Base-by-base conservation (phyloP, 225 moss, liverwort and hornwort species). In the Physcomitrellopsis africana region DNA sequence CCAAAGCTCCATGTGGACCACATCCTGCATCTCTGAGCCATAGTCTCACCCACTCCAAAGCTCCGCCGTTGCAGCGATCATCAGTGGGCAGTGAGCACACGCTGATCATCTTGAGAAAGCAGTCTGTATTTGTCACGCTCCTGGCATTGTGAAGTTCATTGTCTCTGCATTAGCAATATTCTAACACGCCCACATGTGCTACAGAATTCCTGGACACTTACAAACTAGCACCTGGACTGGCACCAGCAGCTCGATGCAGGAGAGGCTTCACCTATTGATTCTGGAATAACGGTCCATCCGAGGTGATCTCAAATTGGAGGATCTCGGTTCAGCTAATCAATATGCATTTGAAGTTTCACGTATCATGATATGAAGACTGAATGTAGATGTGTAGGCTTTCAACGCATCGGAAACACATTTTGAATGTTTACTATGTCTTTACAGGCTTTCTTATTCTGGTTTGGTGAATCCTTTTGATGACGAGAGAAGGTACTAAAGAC, bases 241-340 rank as follows among this genome's bases (percentile, higher is more conserved):
- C 80, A 63, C 68, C 76, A 0, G 81, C 46, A 68, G 77, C 55
- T 77, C 80, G 77, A 80, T 81, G 77, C 72, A 81, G 55, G 77
- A 75, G 78, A 86, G 83, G 78, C 64, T 72, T 86, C 78, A 81
- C 80, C 83, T 83, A 81, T 78, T 75, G 66, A 78, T 72, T 79
- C 73, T 82, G 41, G 75, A 78, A 83, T 75, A 78, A 76, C 29
- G 37, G 49, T 32, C 47, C 26, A 76, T 77, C 65, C 78, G 74
- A 70, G 70, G 73, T 43, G 63, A 61, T 65, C 48, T 72, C 18
- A 72, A 77, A 65, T 29, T 47, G 48, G 2, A 37, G 37, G 44
- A 65, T 47, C 41, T 43, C 3, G 45, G 44, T 54, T 55, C 29
- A 20, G 26, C 29, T 29, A 47, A 10, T 11, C 15, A 12, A 51